phyloP scores from a whole-genome alignment of 2,329 filamentous ascomycete species.

The Colletotrichum lini region DNA sequence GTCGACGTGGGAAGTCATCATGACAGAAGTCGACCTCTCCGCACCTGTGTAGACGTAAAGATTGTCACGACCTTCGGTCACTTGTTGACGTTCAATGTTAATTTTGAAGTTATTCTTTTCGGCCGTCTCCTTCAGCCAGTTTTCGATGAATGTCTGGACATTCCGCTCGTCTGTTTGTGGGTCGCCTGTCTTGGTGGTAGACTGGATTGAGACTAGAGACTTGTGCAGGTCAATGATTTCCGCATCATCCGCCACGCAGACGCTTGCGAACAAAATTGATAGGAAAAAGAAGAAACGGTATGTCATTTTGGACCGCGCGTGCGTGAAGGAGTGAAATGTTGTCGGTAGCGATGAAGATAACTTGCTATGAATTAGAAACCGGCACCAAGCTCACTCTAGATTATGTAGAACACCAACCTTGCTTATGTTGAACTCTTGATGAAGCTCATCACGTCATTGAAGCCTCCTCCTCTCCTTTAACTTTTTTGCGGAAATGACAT shows the following conservation, averaged over 20 bases:
- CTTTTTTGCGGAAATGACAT: no score
- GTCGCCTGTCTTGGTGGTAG: background rate
- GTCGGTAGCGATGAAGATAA: no score
- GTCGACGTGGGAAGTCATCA: background rate
- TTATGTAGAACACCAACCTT: no score
- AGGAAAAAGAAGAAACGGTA: constrained; percentile 43
- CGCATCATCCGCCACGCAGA: background rate
- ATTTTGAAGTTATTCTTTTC: background rate
- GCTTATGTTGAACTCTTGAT: no score
- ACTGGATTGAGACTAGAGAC: background rate
- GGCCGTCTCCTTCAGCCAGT: background rate
- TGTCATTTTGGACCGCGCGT: no score
- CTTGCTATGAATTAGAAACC: no score
- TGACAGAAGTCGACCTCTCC: background rate
- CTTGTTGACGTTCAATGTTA: background rate
- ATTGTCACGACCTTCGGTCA: background rate
- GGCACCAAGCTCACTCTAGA: no score
- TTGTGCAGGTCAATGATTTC: background rate
- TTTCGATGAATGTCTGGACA: background rate
- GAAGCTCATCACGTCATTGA: no score
- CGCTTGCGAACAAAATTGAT: background rate
- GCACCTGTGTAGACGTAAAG: background rate
- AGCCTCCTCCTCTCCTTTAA: no score
- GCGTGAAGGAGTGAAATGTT: no score
- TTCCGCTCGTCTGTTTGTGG: background rate